Base-by-base conservation (phyloP, 257 asterid genomes). In the Ocimum tenuiflorum region DNA sequence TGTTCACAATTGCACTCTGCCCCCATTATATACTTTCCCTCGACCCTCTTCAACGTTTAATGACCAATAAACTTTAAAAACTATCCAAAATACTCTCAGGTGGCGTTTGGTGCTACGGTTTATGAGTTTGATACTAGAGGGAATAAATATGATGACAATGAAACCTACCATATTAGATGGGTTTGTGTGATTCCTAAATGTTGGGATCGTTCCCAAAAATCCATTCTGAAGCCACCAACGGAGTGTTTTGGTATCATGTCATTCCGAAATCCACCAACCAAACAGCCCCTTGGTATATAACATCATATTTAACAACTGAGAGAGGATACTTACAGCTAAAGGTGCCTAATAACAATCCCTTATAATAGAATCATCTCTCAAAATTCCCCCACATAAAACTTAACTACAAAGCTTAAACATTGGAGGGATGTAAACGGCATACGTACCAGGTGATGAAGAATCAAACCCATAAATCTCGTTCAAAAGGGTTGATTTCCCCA, bases 391-490 rank as follows among this genome's bases (percentile, higher is more conserved):
- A 64, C 35, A 24, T 8, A 12, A 7, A 45, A 47, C 14, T 3
- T 31, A 9, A 51, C 15, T 1, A 22, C 14, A 53, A 68, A 53
- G 41, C 7, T 45, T 10, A 43, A 53, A 68, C 18, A 53, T 43
- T 61, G 38, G 24, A 31, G 12, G 24, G 60, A 20, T 5, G n/a
- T 7, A 18, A 46, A 42, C 13, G 18, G 54, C 46, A 38, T 29
- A 58, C 76, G 52, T 75, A 88, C 96, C 98, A 33, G 95, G 84
- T 7, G 96, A 84, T 38, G 79, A 74, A 58, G 95, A 74, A 92
- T 92, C 95, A 71, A 80, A 92, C 14, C 99, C 96, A 79, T 89
- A 92, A 57, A 92, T 86, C 80, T 92, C 96, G 71, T 92, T 92
- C 95, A 92, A 67, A 54, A 92, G 81, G 0, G 95, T 92, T 2